Conservation (phyloP, 495 filamentous ascomycete species). For the Aspergillus kassunensis region DNA sequence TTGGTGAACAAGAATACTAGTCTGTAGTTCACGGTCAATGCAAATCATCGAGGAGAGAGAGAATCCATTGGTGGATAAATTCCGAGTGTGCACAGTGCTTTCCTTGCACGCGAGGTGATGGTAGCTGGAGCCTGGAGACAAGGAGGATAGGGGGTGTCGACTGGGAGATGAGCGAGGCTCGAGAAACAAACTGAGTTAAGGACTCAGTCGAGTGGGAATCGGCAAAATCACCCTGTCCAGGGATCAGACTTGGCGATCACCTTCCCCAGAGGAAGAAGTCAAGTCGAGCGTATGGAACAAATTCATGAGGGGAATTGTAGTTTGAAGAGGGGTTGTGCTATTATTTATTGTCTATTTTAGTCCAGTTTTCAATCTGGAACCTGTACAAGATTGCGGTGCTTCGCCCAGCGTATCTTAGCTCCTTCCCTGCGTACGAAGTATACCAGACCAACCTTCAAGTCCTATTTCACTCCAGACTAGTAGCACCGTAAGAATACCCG, state of each 20-base stretch:
- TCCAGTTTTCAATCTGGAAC: too few species aligned
- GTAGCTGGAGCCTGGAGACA: background rate
- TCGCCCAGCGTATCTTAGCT: background rate
- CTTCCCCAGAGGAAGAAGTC: background rate
- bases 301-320: too few species aligned
- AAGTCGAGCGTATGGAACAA: too few species aligned
- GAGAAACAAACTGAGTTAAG: background rate
- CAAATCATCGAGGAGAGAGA: constrained; percentile 15
- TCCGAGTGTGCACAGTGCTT: constrained; percentile 6
- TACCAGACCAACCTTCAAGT: background rate
- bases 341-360: background rate
- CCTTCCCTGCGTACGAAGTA: background rate
- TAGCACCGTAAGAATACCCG: background rate
- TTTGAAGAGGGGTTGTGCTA: background rate
- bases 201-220: constrained; percentile 14
- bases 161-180: constrained; percentile 7
- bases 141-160: constrained; percentile 1
- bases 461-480: background rate
- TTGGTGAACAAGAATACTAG: too few species aligned
- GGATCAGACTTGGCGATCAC: constrained; percentile 19
- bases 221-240: constrained; percentile 17
- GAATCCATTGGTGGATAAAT: constrained; percentile 13
- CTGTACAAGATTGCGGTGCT: too few species aligned
- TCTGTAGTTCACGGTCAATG: constrained; percentile 7
- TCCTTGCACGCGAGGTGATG: constrained; percentile 3